Base-by-base conservation (phyloP, 148 eudicot species). In the Rhododendron henanense region DNA sequence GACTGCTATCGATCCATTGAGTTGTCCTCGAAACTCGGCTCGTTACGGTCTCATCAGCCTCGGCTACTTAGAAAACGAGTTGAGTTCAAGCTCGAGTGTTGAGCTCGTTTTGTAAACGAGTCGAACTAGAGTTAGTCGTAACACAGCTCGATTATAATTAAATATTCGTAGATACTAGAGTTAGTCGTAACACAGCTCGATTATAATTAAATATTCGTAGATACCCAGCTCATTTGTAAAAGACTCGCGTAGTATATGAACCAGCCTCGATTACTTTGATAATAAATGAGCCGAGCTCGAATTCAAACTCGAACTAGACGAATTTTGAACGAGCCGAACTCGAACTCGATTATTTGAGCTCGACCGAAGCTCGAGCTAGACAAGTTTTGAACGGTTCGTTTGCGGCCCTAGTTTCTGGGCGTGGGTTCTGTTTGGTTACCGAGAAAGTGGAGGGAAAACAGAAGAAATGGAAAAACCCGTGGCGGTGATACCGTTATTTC, bases 361-460 rank as follows among this genome's bases (percentile, higher is more conserved):
- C 8, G 4, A 59, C 2, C 4, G 6, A 59, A 16, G 65, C n/a
- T 59, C 25, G 65, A 59, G 10, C 65, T 21, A 21, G 25, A 19
- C n/a, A 15, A 55, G 21, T 55, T 55, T 55, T 55, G 61, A 55
- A 18, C 7, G 2, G 21, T 23, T 55, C 1, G 6, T 18, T 0
- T 63, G 71, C 71, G 2, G 71, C 73, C 73, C 23, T 67, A 10
- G 15, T 25, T n/a, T 67, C 33, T 67, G 76, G 57, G 59, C 3
- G 77, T 23, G 69, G 74, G 45, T 85, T 61, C 77, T 45, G 87
- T 79, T 78, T 78, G 81, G 69, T 79, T 61, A 16, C 73, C 55
- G 85, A 45, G 79, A 82, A 59, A 76, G 57, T 14, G 71, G 39
- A 69, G 57, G 73, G 75, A 81, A 74, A 81, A 55, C 7, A 15